Conservation (phyloP, 768 basidiomycete genomes). For the Leucosporidium scottii region DNA sequence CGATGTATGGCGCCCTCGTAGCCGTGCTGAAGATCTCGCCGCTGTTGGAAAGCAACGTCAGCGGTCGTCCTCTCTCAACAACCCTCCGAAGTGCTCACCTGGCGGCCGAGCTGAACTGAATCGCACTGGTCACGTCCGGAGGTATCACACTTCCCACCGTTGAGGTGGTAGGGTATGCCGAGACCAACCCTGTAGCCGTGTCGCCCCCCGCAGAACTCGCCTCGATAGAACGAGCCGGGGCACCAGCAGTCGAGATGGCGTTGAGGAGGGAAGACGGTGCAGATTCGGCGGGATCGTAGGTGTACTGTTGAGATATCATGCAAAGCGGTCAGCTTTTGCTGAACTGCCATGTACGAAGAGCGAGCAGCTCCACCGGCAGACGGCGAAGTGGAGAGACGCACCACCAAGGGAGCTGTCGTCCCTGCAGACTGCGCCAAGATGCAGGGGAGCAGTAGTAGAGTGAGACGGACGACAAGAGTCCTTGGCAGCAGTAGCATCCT, state of each 20-base stretch:
- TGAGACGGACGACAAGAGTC: too few relatives aligned
- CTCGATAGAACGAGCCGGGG: not conserved
- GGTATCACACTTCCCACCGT: slow-evolving; percentile 11
- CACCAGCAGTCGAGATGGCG: slow-evolving; percentile 21
- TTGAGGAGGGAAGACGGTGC: slow-evolving; percentile 8
- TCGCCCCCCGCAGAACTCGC: slow-evolving; percentile 2
- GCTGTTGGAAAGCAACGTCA: not conserved
- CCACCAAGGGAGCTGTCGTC: too few relatives aligned
- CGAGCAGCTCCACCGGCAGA: too few relatives aligned
- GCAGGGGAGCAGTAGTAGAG: too few relatives aligned
- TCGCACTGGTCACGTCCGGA: slow-evolving; percentile 2
- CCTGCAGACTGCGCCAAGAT: too few relatives aligned
- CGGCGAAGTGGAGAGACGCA: too few relatives aligned
- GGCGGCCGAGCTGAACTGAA: slow-evolving; percentile 1
- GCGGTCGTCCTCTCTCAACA: not conserved
- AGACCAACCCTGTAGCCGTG: slow-evolving; percentile 14
- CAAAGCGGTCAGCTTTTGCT: too few relatives aligned
- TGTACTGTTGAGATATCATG: not conserved
- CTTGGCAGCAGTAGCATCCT: too few relatives aligned
- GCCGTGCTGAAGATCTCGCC: slow-evolving; percentile 16
- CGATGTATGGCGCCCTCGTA: slow-evolving; percentile 14
- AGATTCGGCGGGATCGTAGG: slow-evolving; percentile 14
- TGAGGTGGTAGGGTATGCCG: slow-evolving; percentile 14
- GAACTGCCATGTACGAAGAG: too few relatives aligned
- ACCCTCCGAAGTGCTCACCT: slow-evolving; percentile 6